Evolutionary conservation across 495 filamentous ascomycete species (phyloP).

Genomic region (Daldinia decipiens): DNA sequence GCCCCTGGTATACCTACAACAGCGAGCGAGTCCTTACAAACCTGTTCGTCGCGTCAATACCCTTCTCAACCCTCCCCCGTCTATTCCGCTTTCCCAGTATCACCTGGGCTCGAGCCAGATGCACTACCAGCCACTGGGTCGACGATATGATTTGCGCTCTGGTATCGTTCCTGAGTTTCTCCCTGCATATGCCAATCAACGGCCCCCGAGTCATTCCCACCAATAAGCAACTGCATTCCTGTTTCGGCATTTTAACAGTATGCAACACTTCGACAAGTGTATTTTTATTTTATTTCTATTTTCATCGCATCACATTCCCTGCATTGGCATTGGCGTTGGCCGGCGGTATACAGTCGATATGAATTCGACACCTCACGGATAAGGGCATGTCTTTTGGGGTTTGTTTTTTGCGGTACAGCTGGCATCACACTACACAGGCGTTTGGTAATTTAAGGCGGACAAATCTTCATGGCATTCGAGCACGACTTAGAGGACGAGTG

Average conservation of each 20-base stretch:
- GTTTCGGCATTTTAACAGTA: constrained; percentile 13
- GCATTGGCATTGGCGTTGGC: constrained; percentile 46
- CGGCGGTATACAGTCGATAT: constrained; percentile 45
- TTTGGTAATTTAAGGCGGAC: constrained; percentile 37
- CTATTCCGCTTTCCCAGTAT: constrained; percentile 79
- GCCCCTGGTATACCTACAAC: constrained; percentile 68
- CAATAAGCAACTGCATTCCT: constrained; percentile 33
- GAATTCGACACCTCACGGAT: constrained; percentile 43
- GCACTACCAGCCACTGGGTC: constrained; percentile 93
- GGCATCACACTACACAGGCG: constrained; percentile 43
- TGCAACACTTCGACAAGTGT: constrained; percentile 22
- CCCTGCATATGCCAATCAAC: constrained; percentile 39
- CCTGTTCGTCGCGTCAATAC: constrained; percentile 90
- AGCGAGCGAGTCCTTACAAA: constrained; percentile 84
- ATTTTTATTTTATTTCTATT: constrained; percentile 30
- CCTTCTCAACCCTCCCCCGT: constrained; percentile 86
- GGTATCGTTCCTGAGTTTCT: constrained; percentile 82
- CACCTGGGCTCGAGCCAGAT: constrained; percentile 80
- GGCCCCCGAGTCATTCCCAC: constrained; percentile 35
- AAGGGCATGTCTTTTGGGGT: constrained; percentile 29
- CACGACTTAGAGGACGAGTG: constrained; percentile 6
- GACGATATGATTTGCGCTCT: constrained; percentile 77
- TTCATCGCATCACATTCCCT: background rate
- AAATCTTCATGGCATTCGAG: constrained; percentile 11
- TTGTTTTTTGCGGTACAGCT: constrained; percentile 23